Evolutionary conservation across 1,284 basidiomycete genomes (phyloP).

Genomic region (Moesziomyces sp.): DNA sequence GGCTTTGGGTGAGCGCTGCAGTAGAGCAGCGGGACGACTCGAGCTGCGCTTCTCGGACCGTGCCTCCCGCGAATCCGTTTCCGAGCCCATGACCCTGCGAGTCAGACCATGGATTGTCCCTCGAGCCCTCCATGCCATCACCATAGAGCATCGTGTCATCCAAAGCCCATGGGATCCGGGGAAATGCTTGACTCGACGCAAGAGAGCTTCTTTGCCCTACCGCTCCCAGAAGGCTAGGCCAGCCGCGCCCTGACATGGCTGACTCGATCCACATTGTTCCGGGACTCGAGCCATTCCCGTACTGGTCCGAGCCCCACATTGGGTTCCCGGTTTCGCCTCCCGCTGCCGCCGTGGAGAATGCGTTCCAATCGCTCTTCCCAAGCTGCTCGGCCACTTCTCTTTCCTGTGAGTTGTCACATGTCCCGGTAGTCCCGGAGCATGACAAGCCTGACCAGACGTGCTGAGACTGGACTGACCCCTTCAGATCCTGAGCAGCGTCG

Average conservation of each 20-base stretch:
- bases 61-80: not conserved
- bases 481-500: not conserved
- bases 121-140: not conserved
- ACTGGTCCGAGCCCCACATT: conserved; percentile 11
- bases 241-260: not conserved
- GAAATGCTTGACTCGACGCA: conserved; percentile 13
- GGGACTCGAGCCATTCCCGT: not conserved
- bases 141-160: conserved; percentile 11
- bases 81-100: not conserved
- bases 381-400: too few species aligned
- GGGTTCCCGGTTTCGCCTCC: not conserved
- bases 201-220: conserved; percentile 10
- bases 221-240: not conserved
- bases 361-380: too few species aligned
- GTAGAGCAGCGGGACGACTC: too few species aligned
- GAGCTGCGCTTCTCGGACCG: not conserved
- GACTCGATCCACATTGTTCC: conserved; percentile 1
- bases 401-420: not conserved
- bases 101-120: not conserved
- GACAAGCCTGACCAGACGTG: not conserved
- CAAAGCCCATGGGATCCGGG: conserved; percentile 5
- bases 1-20: not conserved
- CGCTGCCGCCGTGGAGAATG: not conserved
- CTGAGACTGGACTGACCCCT: not conserved
- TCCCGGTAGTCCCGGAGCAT: not conserved